phyloP scores from a whole-genome alignment of 495 filamentous ascomycete genomes.

The Aspergillus haitiensis region DNA sequence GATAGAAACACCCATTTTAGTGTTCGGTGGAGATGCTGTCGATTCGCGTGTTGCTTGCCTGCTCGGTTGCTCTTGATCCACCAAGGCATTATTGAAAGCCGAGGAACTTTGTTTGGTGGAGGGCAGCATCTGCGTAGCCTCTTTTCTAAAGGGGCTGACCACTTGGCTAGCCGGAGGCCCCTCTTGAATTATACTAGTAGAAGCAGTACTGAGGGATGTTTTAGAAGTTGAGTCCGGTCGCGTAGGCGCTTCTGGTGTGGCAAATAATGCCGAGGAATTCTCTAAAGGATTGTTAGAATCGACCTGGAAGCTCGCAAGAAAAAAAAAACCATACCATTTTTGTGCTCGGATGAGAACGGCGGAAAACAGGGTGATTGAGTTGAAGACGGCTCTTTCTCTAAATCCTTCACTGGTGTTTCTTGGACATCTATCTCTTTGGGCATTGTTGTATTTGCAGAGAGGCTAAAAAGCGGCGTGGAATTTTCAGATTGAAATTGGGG shows the following conservation, averaged over 20 bases:
- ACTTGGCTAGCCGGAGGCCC: neutral
- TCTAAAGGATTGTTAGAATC: slow-evolving; percentile 7
- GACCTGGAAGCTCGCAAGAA: no score
- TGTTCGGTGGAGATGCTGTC: no score
- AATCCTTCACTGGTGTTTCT: neutral
- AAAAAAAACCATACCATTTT: slow-evolving; percentile 5
- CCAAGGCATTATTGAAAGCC: no score
- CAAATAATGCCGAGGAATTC: slow-evolving; percentile 3
- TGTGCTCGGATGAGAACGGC: neutral
- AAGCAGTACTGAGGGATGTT: neutral
- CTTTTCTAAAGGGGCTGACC: neutral
- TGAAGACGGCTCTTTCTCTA: no score
- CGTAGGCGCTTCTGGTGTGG: neutral
- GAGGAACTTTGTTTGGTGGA: no score
- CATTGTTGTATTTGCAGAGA: neutral
- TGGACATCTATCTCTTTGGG: neutral
- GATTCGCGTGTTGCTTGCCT: no score
- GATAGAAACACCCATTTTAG: no score
- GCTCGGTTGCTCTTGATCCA: no score
- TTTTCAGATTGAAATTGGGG: neutral
- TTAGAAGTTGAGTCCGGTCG: neutral
- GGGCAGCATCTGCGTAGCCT: no score
- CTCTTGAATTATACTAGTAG: neutral
- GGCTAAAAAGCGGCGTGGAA: slow-evolving; percentile 14
- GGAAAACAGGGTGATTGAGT: neutral